These are phyloP conservation scores for Globisporangium apiculatum DNA, from an alignment of 352 stramenopile species.

Conservation along the genomic window DNA sequence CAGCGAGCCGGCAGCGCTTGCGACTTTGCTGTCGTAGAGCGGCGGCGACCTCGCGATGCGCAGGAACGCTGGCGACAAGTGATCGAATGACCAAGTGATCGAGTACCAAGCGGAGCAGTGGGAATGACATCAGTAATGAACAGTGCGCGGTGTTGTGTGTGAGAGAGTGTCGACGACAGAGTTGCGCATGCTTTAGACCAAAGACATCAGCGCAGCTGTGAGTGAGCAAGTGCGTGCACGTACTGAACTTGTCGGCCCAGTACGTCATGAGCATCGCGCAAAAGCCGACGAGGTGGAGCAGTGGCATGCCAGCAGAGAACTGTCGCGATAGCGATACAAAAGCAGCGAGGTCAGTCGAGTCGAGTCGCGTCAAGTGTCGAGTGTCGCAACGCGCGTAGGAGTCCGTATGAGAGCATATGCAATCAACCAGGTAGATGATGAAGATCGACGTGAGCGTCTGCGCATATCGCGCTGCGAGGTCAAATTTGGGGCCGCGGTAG, in stretches of 20 bases:
- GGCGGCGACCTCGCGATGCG: constrained; percentile 62
- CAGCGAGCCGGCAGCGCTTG: constrained; percentile 39
- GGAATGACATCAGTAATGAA: too few relatives aligned
- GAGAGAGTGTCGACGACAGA: too few relatives aligned
- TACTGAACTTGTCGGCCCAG: constrained; percentile 87
- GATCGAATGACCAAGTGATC: background rate
- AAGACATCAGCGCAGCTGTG: too few relatives aligned
- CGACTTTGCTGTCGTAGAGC: constrained; percentile 66
- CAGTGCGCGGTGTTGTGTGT: too few relatives aligned
- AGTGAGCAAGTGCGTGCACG: constrained; percentile 4
- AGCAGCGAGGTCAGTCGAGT: too few relatives aligned
- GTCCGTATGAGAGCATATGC: too few relatives aligned
- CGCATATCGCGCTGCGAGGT: constrained; percentile 62
- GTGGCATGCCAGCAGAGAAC: constrained; percentile 77
- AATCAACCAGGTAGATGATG: constrained; percentile 66
- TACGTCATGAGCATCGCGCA: constrained; percentile 71
- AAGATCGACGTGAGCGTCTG: constrained; percentile 78
- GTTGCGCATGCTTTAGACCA: too few relatives aligned
- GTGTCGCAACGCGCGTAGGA: background rate
- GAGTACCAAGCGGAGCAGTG: too few relatives aligned
- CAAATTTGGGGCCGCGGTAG: constrained; percentile 72
- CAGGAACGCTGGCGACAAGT: constrained; percentile 38
- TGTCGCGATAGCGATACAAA: constrained; percentile 5
- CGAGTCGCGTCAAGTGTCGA: too few relatives aligned
- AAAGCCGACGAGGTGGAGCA: constrained; percentile 71